phyloP scores from a whole-genome alignment of 2,329 filamentous ascomycete species.

The Penicillium vulpinum region DNA sequence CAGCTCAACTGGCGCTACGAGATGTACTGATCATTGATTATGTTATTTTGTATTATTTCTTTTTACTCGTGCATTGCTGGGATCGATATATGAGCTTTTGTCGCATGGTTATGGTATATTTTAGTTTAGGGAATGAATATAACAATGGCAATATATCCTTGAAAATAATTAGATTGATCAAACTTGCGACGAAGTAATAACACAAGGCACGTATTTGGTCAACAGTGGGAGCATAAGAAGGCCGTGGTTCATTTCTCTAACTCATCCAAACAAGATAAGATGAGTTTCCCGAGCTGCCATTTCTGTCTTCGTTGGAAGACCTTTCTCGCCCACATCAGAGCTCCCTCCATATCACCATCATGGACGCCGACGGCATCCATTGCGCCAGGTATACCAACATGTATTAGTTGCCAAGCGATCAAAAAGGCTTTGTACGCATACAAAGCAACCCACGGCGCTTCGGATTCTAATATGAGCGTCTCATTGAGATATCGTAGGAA shows the following conservation, averaged over 20 bases:
- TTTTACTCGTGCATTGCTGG: background rate
- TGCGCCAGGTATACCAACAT: constrained; percentile 31
- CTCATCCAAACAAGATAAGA: constrained; percentile 33
- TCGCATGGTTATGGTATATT: background rate
- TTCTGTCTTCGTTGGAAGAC: constrained; percentile 32
- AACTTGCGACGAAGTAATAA: background rate
- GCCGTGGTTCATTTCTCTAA: constrained; percentile 10
- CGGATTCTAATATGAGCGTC: constrained; percentile 20
- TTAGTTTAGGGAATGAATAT: background rate
- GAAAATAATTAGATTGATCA: background rate
- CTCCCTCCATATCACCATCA: constrained; percentile 33
- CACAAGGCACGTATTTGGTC: background rate
- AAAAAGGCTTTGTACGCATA: constrained; percentile 46
- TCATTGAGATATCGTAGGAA: constrained; percentile 41
- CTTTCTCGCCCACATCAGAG: constrained; percentile 32
- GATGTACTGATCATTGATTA: constrained; percentile 36
- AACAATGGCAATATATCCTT: background rate
- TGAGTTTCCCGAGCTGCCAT: constrained; percentile 37
- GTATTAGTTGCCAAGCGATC: constrained; percentile 44
- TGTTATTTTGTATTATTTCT: background rate
- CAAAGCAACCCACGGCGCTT: constrained; percentile 44
- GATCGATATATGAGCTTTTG: background rate
- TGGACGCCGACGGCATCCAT: constrained; percentile 36
- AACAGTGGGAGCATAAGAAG: background rate
- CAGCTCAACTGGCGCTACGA: constrained; percentile 47